Evolutionary conservation across 495 filamentous ascomycete genomes (phyloP), one percentile per base, ranked within the genome.

Genomic region (Neurospora discreta): DNA sequence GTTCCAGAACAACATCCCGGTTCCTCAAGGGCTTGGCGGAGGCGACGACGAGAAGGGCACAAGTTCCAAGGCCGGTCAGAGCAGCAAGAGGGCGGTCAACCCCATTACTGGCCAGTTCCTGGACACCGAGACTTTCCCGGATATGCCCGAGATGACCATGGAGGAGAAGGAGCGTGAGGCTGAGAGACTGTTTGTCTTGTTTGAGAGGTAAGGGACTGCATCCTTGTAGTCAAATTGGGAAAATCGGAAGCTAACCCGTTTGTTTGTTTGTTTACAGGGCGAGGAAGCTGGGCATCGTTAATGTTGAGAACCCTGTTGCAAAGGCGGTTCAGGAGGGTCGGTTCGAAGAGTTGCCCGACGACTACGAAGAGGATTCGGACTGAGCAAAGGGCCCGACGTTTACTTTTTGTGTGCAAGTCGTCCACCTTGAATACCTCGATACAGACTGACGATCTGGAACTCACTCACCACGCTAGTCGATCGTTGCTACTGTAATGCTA

Each of bases 101-200:
- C 95, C 94, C 3, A 88, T 99, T 36, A 98, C 95, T 4, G 95
- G 95, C 0, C 95, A 99, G 80, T 87, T 90, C 69, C 79, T 91
- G 75, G 90, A 92, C 71, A 86, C 85, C 33, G 95, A 96, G 79
- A 85, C 84, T 16, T 81, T 85, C 10, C 72, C 84, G 11, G 80
- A 87, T 5, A 81, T 83, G 10, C 87, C 87, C 2, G 86, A 89
- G 23, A 98, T 99, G 95, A 95, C 91, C 7, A 83, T 90, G 40
- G 95, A 92, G 72, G 94, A 99, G 85, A 97, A 91, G 80, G 93
- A 97, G 77, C 85, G 92, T 60, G 95, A 99, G 79, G 95, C 95
- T 0, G 95, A 99, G 80, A 90, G 87, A 75, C 82, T 99, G 0
- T 97, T 98, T 82, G 93, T 98, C 16, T 84, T 99, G 18, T 99